Evolutionary conservation across 2,329 filamentous ascomycete genomes (phyloP), one percentile per base, ranked within the genome.

Genomic region (Nemania abortiva): DNA sequence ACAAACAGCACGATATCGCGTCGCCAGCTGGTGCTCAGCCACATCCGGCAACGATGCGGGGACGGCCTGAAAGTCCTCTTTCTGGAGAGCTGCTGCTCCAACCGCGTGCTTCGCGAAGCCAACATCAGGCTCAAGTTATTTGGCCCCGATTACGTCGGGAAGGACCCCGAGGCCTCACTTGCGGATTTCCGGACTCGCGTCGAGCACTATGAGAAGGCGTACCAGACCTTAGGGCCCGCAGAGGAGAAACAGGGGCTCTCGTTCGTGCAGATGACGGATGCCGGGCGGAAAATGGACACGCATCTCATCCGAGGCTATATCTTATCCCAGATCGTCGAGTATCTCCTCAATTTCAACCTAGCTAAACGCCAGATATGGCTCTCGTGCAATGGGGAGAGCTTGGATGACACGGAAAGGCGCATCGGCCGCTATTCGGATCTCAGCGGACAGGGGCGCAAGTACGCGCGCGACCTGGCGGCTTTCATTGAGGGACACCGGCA

Each of bases 291-390:
- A 22, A 64, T 70, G 65, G 52, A 68, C 56, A 65, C 68, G 2
- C 68, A 70, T 20, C 64, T 70, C 49, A 70, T 70, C 27, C 68
- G 68, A 0, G 68, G 68, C 10, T 70, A 68, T 31, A 62, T 70
- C 59, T n/a, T 63, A 15, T 70, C 68, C 13, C 68, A 70, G 60
- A 70, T 67, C 39, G 64, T 64, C 37, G 68, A 70, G 60, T 70
- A 70, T 18, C 68, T 70, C 15, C 68, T 68, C 65, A 70, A 70
- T 24, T 70, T 70, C 65, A 70, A 70, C 50, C 50, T 70, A 1
- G 68, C 64, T 7, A 27, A 42, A 18, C 68, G 68, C 10, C 64
- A 68, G 39, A 70, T 70, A 9, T 70, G 68, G 68, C 59, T 70
- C 24, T 56, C 68, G n/a, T 64, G 65, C 34, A 63, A 60, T 22